Evolutionary conservation across 345 rosid species (phyloP).

Genomic region (Eucalyptus victrix): DNA sequence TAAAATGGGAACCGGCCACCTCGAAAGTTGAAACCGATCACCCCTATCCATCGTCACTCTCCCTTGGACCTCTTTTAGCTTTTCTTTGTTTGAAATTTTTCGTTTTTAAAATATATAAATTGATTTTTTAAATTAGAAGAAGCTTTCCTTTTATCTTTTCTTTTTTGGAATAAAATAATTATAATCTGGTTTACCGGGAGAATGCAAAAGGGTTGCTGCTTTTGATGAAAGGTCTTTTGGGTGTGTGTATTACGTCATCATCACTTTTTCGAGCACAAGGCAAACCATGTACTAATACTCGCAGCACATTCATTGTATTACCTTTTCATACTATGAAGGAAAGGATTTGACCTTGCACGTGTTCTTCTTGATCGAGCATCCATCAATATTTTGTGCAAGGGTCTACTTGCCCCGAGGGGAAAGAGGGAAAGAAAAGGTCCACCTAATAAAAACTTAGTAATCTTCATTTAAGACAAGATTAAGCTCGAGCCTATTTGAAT

Average conservation of each 20-base stretch:
- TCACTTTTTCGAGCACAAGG: not conserved
- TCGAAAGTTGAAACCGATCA: fast-evolving
- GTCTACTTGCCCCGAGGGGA: not conserved
- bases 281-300: not conserved
- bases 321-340: not conserved
- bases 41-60: not conserved
- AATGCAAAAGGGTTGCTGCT: not conserved
- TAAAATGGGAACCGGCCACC: not conserved
- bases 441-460: not conserved
- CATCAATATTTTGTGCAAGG: not conserved
- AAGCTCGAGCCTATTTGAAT: not conserved
- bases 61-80: not conserved
- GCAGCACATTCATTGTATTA: not conserved
- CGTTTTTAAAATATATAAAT: not conserved
- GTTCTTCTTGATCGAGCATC: not conserved
- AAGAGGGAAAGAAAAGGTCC: not conserved
- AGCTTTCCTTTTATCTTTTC: not conserved
- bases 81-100: not conserved
- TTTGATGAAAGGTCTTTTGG: not conserved
- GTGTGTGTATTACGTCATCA: not conserved
- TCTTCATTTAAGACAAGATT: not conserved
- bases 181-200: not conserved
- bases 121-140: not conserved
- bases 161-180: not conserved
- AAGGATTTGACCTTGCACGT: not conserved